Conservation (phyloP, 2,329 filamentous ascomycete species). For the Lasiodiplodia theobromae region DNA sequence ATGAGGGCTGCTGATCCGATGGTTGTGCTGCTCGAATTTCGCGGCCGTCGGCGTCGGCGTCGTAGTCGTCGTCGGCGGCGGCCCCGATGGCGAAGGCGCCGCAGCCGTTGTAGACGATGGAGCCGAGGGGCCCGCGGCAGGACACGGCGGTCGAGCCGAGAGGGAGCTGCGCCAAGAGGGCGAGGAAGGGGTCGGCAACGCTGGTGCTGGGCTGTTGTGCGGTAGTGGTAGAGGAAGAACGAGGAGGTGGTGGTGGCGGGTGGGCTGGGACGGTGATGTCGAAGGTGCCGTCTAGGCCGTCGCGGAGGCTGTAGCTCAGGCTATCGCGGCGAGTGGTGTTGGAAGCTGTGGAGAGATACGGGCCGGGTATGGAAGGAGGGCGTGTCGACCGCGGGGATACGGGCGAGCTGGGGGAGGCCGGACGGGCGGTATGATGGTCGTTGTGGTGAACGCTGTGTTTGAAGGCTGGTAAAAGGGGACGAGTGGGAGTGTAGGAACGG, state of each 20-base stretch:
- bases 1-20: conserved; percentile 3
- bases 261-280: conserved; percentile 33
- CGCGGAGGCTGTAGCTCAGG: conserved; percentile 29
- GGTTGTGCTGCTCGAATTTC: no score
- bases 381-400: conserved; percentile 22
- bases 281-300: conserved; percentile 33
- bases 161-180: neutral
- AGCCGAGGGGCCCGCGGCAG: conserved; percentile 59
- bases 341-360: neutral
- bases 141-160: conserved; percentile 31
- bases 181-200: neutral
- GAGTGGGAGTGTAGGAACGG: conserved; percentile 59
- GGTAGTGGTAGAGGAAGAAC: neutral
- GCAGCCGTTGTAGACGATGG: conserved; percentile 58
- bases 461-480: conserved; percentile 49
- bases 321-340: conserved; percentile 38
- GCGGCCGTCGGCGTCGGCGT: neutral
- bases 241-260: neutral
- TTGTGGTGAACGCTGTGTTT: neutral
- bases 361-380: neutral
- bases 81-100: conserved; percentile 56
- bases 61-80: neutral
- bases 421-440: neutral
- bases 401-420: neutral
- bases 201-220: neutral